Percentiles rank a stretch among this genome's conserved stretches.
Evolutionary conservation across 257 asterid genomes (phyloP).

Genomic region (Nicotiana tomentosiformis): DNA sequence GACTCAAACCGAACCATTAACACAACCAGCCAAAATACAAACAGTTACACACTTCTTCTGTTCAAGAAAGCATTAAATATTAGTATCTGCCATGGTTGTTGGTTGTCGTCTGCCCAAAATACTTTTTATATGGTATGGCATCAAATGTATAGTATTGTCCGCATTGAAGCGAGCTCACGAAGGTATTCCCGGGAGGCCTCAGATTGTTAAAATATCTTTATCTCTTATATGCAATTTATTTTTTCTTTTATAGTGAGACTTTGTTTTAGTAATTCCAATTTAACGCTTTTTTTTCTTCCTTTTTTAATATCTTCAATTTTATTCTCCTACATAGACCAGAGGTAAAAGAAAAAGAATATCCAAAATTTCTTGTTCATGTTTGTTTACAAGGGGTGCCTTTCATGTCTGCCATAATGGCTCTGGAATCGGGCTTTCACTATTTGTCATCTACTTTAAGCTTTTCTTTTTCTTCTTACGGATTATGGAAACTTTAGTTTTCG

Average conservation of each 20-base stretch:
- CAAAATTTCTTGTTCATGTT: background rate
- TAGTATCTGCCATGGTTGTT: background rate
- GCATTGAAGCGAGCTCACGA: no score
- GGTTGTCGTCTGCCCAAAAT: background rate
- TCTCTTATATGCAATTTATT: no score
- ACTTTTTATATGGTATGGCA: no score
- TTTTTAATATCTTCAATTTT: no score
- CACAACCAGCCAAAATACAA: background rate
- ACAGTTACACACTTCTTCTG: background rate
- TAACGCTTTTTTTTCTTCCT: no score
- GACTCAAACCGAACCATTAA: no score
- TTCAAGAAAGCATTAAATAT: background rate
- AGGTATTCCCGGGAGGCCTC: no score
- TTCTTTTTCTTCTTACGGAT: conserved; percentile 11
- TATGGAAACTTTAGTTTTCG: background rate
- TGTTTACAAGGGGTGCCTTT: conserved; percentile 1
- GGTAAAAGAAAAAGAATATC: conserved; percentile 1
- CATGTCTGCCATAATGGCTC: conserved; percentile 2
- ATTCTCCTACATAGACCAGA: background rate
- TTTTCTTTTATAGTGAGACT: no score
- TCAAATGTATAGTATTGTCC: no score
- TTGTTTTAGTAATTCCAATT: no score
- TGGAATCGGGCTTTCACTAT: conserved; percentile 10
- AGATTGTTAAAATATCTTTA: no score
- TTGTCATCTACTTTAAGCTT: conserved; percentile 6